A percentile compares a stretch with the other conserved stretches of the same genome.
Evolutionary conservation across 2,329 filamentous ascomycete genomes (phyloP).

Genomic region (Verticillium albo-atrum): DNA sequence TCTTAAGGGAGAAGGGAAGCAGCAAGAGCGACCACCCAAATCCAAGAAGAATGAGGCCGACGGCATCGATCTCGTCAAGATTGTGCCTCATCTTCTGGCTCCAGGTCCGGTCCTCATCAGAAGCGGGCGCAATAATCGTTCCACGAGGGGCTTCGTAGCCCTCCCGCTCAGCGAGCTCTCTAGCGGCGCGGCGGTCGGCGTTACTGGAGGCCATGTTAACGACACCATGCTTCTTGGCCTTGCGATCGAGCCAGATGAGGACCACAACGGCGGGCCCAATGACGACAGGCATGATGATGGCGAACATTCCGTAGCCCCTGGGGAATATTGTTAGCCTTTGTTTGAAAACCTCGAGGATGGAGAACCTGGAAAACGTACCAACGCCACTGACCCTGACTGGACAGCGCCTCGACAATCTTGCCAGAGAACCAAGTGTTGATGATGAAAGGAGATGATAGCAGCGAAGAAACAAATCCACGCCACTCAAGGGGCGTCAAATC

Average conservation of each 20-base stretch:
- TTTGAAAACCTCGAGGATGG: conserved; percentile 17
- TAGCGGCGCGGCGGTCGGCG: conserved; percentile 19
- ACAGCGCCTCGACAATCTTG: conserved; percentile 44
- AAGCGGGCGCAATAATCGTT: conserved; percentile 9
- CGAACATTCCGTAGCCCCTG: conserved; percentile 55
- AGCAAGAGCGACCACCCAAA: conserved; percentile 47
- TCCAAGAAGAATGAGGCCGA: conserved; percentile 40
- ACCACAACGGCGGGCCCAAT: conserved; percentile 43
- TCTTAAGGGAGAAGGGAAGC: conserved; percentile 42
- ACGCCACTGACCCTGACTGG: conserved; percentile 18
- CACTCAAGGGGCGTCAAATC: conserved; percentile 52
- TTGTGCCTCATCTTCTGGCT: conserved; percentile 14
- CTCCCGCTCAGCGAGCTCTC: conserved; percentile 11
- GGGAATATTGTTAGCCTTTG: conserved; percentile 39
- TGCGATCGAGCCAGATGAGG: conserved; percentile 43
- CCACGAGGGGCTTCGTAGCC: conserved; percentile 13
- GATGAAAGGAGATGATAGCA: conserved; percentile 52
- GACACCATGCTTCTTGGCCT: conserved; percentile 39
- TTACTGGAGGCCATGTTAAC: conserved; percentile 7
- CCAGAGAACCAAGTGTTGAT: conserved; percentile 63
- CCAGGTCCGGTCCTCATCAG: background rate
- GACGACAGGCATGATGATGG: conserved; percentile 49
- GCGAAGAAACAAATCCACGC: conserved; percentile 44
- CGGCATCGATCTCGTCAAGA: conserved; percentile 25
- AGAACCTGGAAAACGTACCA: conserved; percentile 15